Evolutionary conservation across 257 asterid genomes (phyloP).

Genomic region (Mentha longifolia): DNA sequence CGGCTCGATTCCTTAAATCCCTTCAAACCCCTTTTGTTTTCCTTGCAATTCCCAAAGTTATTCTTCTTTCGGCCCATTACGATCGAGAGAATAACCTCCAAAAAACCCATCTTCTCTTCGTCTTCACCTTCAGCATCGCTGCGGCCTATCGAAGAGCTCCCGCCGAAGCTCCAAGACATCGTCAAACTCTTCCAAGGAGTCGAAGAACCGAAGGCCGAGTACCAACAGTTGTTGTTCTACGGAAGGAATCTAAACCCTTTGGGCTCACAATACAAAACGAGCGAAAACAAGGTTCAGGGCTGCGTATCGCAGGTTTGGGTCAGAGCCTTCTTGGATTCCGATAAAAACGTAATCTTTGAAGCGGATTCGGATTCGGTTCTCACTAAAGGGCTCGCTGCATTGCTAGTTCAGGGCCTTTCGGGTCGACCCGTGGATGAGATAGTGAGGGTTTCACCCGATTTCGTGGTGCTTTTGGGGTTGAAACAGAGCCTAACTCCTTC

Average conservation of each 20-base stretch:
- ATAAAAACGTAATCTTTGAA: slow-evolving; percentile 72
- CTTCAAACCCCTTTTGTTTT: too few relatives aligned
- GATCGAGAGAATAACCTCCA: slow-evolving; percentile 53
- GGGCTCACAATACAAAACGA: slow-evolving; percentile 56
- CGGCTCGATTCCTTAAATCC: too few relatives aligned
- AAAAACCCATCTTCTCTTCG: slow-evolving; percentile 36
- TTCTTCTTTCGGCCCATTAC: slow-evolving; percentile 45
- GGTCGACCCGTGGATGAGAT: slow-evolving; percentile 72
- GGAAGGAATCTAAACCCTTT: slow-evolving; percentile 69
- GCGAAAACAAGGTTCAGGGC: slow-evolving; percentile 77
- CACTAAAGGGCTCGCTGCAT: slow-evolving; percentile 88
- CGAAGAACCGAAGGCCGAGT: slow-evolving; percentile 72
- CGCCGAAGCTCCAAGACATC: slow-evolving; percentile 81
- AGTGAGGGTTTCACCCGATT: slow-evolving; percentile 76
- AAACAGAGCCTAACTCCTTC: slow-evolving; percentile 79
- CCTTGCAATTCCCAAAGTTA: slow-evolving; percentile 35
- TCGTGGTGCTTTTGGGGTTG: slow-evolving; percentile 71
- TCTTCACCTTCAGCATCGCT: slow-evolving; percentile 50
- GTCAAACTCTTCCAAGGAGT: slow-evolving; percentile 74
- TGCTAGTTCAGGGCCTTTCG: slow-evolving; percentile 87
- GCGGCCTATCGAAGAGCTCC: slow-evolving; percentile 73
- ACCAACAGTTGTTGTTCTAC: slow-evolving; percentile 72
- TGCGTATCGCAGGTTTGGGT: slow-evolving; percentile 98
- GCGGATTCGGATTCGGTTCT: slow-evolving; percentile 96
- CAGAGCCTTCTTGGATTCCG: slow-evolving; percentile 64